phyloP scores from a whole-genome alignment of 495 filamentous ascomycete genomes.

The Podospora australis region DNA sequence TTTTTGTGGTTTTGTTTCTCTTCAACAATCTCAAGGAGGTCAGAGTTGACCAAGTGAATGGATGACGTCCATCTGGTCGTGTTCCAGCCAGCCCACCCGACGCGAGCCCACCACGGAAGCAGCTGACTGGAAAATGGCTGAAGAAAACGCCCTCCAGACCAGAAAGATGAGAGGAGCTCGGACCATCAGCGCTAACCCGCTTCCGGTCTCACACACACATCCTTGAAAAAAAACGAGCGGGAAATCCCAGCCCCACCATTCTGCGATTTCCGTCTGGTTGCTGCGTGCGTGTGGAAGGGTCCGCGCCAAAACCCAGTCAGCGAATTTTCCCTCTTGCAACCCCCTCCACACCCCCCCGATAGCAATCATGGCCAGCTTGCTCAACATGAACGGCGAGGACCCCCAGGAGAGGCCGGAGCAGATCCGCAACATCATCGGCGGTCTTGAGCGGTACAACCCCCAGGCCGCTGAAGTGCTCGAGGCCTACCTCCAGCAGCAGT shows the following conservation, averaged over 20 bases:
- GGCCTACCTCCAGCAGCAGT: constrained; percentile 90
- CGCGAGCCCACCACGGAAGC: constrained; percentile 23
- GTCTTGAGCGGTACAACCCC: constrained; percentile 97
- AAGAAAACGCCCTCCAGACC: too few relatives aligned
- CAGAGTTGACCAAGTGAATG: background rate
- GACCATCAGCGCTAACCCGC: constrained; percentile 15
- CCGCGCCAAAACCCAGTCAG: constrained; percentile 14
- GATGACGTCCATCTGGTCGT: constrained; percentile 26
- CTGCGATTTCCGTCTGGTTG: constrained; percentile 11
- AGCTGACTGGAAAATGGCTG: constrained; percentile 26
- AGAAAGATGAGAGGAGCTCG: background rate
- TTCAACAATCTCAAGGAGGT: background rate
- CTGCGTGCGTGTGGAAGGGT: constrained; percentile 8
- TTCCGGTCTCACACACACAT: constrained; percentile 22
- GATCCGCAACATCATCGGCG: constrained; percentile 86
- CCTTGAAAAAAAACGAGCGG: constrained; percentile 10
- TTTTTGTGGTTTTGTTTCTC: too few relatives aligned
- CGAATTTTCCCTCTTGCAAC: constrained; percentile 16
- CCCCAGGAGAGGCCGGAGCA: constrained; percentile 69
- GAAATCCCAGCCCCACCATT: constrained; percentile 27
- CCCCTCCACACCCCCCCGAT: constrained; percentile 17
- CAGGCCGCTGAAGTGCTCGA: constrained; percentile 92
- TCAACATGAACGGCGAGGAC: constrained; percentile 51
- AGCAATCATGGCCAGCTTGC: constrained; percentile 11
- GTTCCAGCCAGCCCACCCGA: too few relatives aligned